Percentiles rank a stretch among this genome's conserved stretches.
Evolutionary conservation across 495 filamentous ascomycete genomes (phyloP).

Genomic region (Podospora pseudocomata): DNA sequence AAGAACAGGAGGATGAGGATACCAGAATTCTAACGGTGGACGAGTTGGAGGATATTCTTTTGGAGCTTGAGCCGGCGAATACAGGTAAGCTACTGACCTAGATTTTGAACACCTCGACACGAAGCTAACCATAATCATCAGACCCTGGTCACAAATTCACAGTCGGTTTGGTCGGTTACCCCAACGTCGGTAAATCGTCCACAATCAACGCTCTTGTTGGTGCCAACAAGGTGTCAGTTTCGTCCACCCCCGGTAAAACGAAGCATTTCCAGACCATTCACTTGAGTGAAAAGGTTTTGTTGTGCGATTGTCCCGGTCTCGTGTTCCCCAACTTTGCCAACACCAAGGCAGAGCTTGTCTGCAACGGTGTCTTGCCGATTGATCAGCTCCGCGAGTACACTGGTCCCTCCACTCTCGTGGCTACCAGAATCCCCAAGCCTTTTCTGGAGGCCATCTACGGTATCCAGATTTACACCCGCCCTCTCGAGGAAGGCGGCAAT

Average conservation of each 20-base stretch:
- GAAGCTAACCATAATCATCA: conserved; percentile 16
- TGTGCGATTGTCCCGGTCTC: conserved; percentile 98
- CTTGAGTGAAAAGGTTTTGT: conserved; percentile 77
- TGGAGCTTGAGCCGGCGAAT: conserved; percentile 64
- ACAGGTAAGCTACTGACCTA: conserved; percentile 37
- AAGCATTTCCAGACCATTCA: conserved; percentile 99
- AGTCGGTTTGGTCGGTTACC: conserved; percentile 96
- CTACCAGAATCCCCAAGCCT: conserved; percentile 80
- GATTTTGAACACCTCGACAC: conserved; percentile 11
- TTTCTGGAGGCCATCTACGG: conserved; percentile 93
- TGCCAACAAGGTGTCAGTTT: conserved; percentile 97
- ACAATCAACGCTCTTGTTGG: conserved; percentile 98
- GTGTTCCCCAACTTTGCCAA: conserved; percentile 98
- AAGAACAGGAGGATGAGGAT: conserved; percentile 50
- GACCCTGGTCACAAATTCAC: conserved; percentile 63
- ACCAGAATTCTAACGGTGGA: conserved; percentile 86
- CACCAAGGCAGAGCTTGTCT: conserved; percentile 94
- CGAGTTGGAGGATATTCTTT: conserved; percentile 85
- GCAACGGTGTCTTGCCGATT: conserved; percentile 92
- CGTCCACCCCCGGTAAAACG: conserved; percentile 94
- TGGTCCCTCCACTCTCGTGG: conserved; percentile 81
- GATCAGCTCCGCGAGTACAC: conserved; percentile 95
- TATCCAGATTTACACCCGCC: conserved; percentile 76
- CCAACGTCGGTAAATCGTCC: conserved; percentile 98
- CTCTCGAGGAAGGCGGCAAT: conserved; percentile 89